A percentile compares a stretch with the other conserved stretches of the same genome.
These are phyloP conservation scores for Tylopilus felleus DNA, from an alignment of 768 basidiomycete genomes.

Conservation along the genomic window DNA sequence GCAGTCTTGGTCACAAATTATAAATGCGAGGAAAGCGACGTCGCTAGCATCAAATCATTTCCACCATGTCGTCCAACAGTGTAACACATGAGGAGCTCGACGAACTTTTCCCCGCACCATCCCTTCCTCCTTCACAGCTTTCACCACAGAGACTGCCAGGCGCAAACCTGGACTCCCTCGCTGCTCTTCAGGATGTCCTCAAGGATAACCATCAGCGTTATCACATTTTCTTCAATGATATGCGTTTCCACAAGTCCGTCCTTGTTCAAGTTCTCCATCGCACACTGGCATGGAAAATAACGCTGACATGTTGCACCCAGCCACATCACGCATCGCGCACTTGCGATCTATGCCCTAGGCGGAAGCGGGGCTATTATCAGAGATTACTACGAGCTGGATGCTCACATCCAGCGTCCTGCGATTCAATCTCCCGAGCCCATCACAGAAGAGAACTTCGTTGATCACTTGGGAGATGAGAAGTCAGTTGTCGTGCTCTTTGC, in stretches of 20 bases:
- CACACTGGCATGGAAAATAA: not conserved
- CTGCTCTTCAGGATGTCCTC: conserved; percentile 32
- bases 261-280: too few relatives aligned
- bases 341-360: conserved; percentile 29
- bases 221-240: conserved; percentile 49
- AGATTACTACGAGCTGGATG: conserved; percentile 20
- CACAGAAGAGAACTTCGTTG: too few relatives aligned
- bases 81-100: conserved; percentile 9
- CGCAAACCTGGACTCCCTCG: conserved; percentile 18
- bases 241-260: conserved; percentile 50
- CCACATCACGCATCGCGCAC: conserved; percentile 29
- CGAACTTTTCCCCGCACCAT: conserved; percentile 25
- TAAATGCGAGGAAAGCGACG: too few relatives aligned
- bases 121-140: conserved; percentile 23
- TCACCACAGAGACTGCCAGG: conserved; percentile 31
- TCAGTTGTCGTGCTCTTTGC: too few relatives aligned
- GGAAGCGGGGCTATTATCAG: conserved; percentile 22
- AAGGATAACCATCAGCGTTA: conserved; percentile 47
- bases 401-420: too few relatives aligned
- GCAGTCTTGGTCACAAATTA: too few relatives aligned
- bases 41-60: too few relatives aligned
- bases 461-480: too few relatives aligned
- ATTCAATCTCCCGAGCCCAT: too few relatives aligned
- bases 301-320: conserved; percentile 2
- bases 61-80: conserved; percentile 12